phyloP scores from a whole-genome alignment of 1,139 yeast species.

The Blastobotrys serpentis region DNA sequence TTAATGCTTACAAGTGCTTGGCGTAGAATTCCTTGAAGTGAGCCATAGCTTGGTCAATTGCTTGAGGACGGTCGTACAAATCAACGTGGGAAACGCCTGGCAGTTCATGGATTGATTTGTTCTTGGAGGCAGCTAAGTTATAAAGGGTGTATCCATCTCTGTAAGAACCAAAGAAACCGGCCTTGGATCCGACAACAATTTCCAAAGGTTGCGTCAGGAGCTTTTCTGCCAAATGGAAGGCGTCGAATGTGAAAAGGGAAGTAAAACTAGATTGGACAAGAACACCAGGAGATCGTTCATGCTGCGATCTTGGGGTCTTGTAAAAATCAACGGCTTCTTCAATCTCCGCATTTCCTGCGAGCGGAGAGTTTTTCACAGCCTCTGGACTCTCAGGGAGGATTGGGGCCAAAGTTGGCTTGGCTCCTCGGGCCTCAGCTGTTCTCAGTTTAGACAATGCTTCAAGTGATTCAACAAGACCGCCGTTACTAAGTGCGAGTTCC shows the following conservation, averaged over 20 bases:
- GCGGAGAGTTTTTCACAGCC: neutral
- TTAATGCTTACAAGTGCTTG: too few relatives aligned
- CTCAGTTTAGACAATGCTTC: neutral
- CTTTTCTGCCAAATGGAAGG: neutral
- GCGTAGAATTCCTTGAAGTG: neutral
- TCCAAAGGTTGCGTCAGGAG: slow-evolving; percentile 1
- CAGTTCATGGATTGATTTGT: neutral
- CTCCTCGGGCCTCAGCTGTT: neutral
- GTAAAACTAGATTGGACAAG: neutral
- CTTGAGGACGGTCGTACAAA: slow-evolving; percentile 2
- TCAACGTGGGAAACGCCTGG: neutral
- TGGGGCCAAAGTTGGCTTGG: neutral
- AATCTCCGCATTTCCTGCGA: neutral
- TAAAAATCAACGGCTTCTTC: neutral
- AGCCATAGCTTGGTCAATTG: neutral
- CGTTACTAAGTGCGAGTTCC: neutral
- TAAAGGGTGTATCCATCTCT: neutral
- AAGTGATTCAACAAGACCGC: neutral
- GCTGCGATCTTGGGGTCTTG: neutral
- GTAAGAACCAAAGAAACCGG: neutral
- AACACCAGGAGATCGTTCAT: neutral
- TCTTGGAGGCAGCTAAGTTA: neutral
- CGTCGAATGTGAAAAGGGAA: neutral
- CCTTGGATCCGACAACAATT: neutral
- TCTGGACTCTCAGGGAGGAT: neutral